These are phyloP conservation scores for Pythium dissotocum DNA, from an alignment of 352 stramenopile species.

Conservation along the genomic window DNA sequence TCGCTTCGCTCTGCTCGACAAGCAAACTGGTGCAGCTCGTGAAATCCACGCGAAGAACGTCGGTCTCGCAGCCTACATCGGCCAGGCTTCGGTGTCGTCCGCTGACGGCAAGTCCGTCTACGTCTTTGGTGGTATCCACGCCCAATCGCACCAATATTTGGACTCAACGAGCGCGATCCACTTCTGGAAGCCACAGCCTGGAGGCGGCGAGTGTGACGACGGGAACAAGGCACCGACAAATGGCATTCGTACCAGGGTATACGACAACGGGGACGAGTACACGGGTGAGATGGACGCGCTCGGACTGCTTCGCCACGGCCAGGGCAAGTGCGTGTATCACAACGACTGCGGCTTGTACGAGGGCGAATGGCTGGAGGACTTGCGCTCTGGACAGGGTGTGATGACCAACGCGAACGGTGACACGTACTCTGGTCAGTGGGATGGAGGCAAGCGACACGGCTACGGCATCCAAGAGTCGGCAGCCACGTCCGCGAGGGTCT, in stretches of 20 bases:
- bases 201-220: constrained; percentile 23
- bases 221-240: constrained; percentile 33
- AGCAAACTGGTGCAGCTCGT: constrained; percentile 26
- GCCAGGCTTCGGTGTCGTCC: constrained; percentile 40
- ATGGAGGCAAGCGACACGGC: constrained; percentile 46
- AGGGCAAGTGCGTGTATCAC: constrained; percentile 62
- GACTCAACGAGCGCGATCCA: constrained; percentile 49
- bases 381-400: constrained; percentile 48
- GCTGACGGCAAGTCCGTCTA: constrained; percentile 51
- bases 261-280: constrained; percentile 70
- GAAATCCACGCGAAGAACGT: constrained; percentile 38
- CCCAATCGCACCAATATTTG: constrained; percentile 32
- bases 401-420: constrained; percentile 53
- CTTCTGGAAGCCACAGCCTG: constrained; percentile 61
- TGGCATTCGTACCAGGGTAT: constrained; percentile 46
- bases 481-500: neutral
- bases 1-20: constrained; percentile 38
- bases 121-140: constrained; percentile 53
- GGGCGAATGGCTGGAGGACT: constrained; percentile 61
- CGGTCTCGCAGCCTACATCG: constrained; percentile 44
- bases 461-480: constrained; percentile 46
- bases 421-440: constrained; percentile 57
- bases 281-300: constrained; percentile 55
- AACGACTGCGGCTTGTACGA: constrained; percentile 59
- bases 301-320: constrained; percentile 42